Percentiles rank a stretch among this genome's conserved stretches.
Evolutionary conservation across 495 filamentous ascomycete genomes (phyloP).

Genomic region (Apodospora peruviana): DNA sequence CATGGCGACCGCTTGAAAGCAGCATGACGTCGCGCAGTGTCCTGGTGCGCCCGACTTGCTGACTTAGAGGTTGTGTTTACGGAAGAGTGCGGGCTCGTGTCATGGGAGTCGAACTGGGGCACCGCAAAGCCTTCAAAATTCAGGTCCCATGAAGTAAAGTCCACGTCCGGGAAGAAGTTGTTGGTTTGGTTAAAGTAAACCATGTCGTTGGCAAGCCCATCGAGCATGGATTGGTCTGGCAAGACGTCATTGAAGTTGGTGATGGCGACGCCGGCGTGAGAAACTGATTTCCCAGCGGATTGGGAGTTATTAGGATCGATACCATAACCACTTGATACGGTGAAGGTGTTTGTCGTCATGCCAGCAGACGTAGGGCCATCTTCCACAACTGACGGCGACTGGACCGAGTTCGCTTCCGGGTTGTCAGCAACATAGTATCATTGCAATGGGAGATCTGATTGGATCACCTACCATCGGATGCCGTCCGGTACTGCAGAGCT

Average conservation of each 20-base stretch:
- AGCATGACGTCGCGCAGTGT: conserved; percentile 13
- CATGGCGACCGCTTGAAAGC: conserved; percentile 19
- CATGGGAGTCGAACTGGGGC: conserved; percentile 11
- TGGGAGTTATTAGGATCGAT: background rate
- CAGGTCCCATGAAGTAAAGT: conserved; percentile 18
- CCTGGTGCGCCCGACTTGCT: background rate
- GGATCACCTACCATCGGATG: background rate
- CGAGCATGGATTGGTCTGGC: background rate
- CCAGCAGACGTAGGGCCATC: background rate
- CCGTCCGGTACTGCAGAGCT: conserved; percentile 8
- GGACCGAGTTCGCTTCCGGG: background rate
- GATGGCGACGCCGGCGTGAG: background rate
- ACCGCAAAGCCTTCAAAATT: conserved; percentile 12
- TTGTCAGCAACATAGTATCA: background rate
- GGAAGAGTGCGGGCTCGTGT: conserved; percentile 11
- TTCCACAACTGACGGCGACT: background rate
- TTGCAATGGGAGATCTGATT: background rate
- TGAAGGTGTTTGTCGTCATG: background rate
- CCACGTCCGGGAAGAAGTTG: conserved; percentile 14
- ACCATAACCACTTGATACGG: background rate
- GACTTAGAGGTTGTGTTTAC: conserved; percentile 3
- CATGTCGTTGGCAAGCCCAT: conserved; percentile 8
- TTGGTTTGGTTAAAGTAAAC: conserved; percentile 9
- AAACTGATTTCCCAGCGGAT: background rate
- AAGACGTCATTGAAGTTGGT: background rate